phyloP scores from a whole-genome alignment of 805 yeast species.

The Cyberlindnera japonica region DNA sequence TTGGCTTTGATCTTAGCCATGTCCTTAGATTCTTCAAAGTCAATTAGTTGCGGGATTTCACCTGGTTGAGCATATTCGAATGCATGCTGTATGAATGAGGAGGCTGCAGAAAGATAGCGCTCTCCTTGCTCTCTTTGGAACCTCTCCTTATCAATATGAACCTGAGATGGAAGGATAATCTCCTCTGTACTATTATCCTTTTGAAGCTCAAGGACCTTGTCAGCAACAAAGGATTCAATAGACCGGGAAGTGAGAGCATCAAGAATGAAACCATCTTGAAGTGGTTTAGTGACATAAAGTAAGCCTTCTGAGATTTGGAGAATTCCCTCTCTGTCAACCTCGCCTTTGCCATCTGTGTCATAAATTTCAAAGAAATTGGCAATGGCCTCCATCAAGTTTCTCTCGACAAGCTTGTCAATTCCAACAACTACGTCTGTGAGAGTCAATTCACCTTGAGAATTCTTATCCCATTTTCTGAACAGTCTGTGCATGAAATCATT shows the following conservation, averaged over 20 bases:
- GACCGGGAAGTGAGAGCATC: conserved; percentile 62
- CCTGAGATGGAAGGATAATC: conserved; percentile 52
- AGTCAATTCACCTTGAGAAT: conserved; percentile 50
- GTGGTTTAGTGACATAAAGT: conserved; percentile 75
- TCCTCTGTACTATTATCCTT: conserved; percentile 34
- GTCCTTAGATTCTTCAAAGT: conserved; percentile 35
- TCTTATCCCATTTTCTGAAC: conserved; percentile 69
- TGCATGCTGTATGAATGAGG: conserved; percentile 79
- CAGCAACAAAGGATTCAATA: conserved; percentile 67
- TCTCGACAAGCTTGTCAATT: conserved; percentile 60
- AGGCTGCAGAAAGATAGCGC: conserved; percentile 81
- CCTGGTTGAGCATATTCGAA: conserved; percentile 85
- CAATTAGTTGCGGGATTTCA: conserved; percentile 43
- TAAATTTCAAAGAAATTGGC: conserved; percentile 77
- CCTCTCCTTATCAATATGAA: conserved; percentile 58
- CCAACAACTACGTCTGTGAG: conserved; percentile 73
- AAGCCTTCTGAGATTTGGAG: conserved; percentile 85
- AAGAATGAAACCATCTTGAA: conserved; percentile 67
- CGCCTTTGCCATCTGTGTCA: conserved; percentile 55
- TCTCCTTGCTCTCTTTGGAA: conserved; percentile 66
- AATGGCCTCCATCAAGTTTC: conserved; percentile 74
- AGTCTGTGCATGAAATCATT: conserved; percentile 56
- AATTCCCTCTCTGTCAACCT: conserved; percentile 73
- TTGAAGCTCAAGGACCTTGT: conserved; percentile 41
- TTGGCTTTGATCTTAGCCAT: conserved; percentile 46